phyloP scores from a whole-genome alignment of 1,284 basidiomycete genomes.

The Schizophyllum commune region DNA sequence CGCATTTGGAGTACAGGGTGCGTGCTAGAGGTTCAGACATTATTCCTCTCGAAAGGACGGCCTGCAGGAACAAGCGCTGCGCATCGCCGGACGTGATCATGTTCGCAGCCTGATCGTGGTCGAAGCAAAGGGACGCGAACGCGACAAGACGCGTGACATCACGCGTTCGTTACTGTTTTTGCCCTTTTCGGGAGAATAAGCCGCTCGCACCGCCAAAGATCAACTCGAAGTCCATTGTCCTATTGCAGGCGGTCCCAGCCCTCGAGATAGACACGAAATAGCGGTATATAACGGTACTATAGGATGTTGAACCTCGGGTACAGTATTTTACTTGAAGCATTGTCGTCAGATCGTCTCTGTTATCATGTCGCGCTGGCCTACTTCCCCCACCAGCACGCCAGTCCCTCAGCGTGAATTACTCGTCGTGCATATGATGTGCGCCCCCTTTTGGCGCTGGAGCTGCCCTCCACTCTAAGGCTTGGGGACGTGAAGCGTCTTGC shows the following conservation, averaged over 20 bases:
- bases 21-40: slow-evolving; percentile 57
- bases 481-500: slow-evolving; percentile 86
- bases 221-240: background rate
- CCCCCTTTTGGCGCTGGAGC: no score
- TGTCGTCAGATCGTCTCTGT: background rate
- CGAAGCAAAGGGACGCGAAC: background rate
- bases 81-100: slow-evolving; percentile 47
- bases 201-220: background rate
- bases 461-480: slow-evolving; percentile 39
- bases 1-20: slow-evolving; percentile 58
- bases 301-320: background rate
- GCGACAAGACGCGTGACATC: background rate
- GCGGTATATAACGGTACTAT: background rate
- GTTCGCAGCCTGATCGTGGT: background rate
- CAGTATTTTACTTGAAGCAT: background rate
- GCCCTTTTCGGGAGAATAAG: background rate
- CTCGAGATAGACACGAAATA: background rate
- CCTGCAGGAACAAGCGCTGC: slow-evolving; percentile 69
- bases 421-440: no score
- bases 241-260: background rate
- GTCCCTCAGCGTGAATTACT: background rate
- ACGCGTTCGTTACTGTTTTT: background rate
- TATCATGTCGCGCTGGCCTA: background rate
- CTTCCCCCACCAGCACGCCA: background rate
- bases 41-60: slow-evolving; percentile 60